Base-by-base conservation (phyloP, 768 basidiomycete species). In the Tulasnella sp. region DNA sequence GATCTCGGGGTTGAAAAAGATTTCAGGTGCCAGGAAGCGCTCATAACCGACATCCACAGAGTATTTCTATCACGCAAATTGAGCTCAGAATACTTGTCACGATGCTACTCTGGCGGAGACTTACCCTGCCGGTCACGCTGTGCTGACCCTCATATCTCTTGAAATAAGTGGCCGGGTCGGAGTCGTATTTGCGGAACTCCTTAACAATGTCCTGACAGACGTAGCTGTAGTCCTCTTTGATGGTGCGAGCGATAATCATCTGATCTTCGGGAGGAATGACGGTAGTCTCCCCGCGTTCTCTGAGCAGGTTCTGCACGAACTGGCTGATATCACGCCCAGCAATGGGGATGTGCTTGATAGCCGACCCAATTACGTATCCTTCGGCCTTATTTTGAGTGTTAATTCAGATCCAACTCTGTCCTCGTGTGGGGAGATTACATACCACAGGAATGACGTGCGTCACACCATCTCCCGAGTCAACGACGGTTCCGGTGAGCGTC, bases 1-100 rank as follows among this genome's bases (percentile, higher is more conserved):
- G 81, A 99, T 98, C 84, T 99, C 97, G 18, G 98, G 98, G 86
- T 99, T 99, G 89, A 98, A 99, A 87, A 99, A 99, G 82, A 99
- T 98, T 84, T 99, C 98, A 6, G 98, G 96, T 6, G 97, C 98
- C 74, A 99, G 91, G 89, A 99, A 99, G 35, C 98, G 95, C 84
- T 99, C 98, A 85, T 98, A 99, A 26, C 98, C 98, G 78, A 99
- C 91, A 82, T 99, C 97, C 71, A 99, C 86, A 26, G 88, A 84
- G 86, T 99, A 98, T 93, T 95, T 94, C 96, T 96, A 83, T 77
- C 7, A 48, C 16, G 57, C 6, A 7, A 26, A 6, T n/a, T 61
- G 57, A 23, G 5, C 10, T 61, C 7, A 80, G 18, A 29, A 70
- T 15, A 81, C 15, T 37, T 23, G 61, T 26, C 2, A 13, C 37